These are phyloP conservation scores for Colletotrichum lupini DNA, from an alignment of 2,329 filamentous ascomycete genomes.

Conservation along the genomic window DNA sequence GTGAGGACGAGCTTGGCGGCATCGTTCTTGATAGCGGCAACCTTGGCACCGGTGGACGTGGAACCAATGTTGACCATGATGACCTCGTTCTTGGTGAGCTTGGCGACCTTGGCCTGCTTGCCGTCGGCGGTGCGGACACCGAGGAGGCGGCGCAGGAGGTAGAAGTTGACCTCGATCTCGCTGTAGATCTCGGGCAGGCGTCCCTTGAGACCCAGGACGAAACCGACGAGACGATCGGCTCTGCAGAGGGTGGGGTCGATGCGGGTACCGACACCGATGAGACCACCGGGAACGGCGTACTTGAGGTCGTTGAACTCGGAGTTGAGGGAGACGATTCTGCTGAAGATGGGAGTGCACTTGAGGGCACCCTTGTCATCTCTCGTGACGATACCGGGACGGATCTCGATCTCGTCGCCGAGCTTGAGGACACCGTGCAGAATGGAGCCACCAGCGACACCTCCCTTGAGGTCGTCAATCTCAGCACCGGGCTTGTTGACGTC, in stretches of 20 bases:
- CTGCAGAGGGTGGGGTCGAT: slow-evolving; percentile 98
- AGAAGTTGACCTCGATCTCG: slow-evolving; percentile 99
- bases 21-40: slow-evolving; percentile 96
- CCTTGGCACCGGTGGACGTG: slow-evolving; percentile 96
- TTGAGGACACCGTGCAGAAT: slow-evolving; percentile 98
- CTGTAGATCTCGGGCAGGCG: slow-evolving; percentile 96
- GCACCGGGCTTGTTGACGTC: slow-evolving; percentile 99
- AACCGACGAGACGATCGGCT: slow-evolving; percentile 98
- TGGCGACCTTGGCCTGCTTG: slow-evolving; percentile 99
- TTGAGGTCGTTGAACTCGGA: slow-evolving; percentile 97
- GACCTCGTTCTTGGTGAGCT: slow-evolving; percentile 97
- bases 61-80: slow-evolving; percentile 99
- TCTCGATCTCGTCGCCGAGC: slow-evolving; percentile 97
- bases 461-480: slow-evolving; percentile 98
- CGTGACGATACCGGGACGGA: slow-evolving; percentile 97
- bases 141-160: slow-evolving; percentile 90
- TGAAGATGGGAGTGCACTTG: slow-evolving; percentile 97
- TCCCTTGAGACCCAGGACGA: slow-evolving; percentile 95
- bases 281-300: slow-evolving; percentile 95
- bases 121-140: slow-evolving; percentile 98
- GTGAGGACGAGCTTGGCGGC: slow-evolving; percentile 94
- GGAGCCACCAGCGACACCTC: slow-evolving; percentile 96
- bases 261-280: slow-evolving; percentile 97
- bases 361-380: slow-evolving; percentile 94
- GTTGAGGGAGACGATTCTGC: slow-evolving; percentile 92